Conservation (phyloP, 2,329 filamentous ascomycete species). For the Penicillium sp. region DNA sequence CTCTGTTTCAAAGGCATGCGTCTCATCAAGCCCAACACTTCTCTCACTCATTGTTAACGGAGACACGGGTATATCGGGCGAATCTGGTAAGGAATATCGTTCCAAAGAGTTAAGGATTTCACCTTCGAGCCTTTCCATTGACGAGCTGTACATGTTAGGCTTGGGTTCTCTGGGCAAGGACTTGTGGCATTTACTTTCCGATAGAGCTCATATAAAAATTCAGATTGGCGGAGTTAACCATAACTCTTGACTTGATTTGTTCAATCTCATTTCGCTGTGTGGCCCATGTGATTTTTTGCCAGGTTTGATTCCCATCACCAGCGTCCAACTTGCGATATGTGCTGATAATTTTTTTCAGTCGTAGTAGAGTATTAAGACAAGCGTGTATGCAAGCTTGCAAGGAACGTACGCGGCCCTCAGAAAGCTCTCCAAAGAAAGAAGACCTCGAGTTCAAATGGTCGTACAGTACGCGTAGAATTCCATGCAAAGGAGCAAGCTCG, state of each 20-base stretch:
- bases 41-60: not conserved
- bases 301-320: constrained; percentile 30
- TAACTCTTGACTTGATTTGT: constrained; percentile 35
- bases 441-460: constrained; percentile 32
- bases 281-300: constrained; percentile 36
- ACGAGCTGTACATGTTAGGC: constrained; percentile 26
- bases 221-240: constrained; percentile 36
- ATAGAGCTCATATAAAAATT: constrained; percentile 36
- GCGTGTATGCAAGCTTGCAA: constrained; percentile 31
- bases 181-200: constrained; percentile 28
- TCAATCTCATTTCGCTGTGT: constrained; percentile 33
- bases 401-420: constrained; percentile 27
- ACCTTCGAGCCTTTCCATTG: constrained; percentile 29
- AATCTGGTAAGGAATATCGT: constrained; percentile 20
- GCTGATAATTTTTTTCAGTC: constrained; percentile 28
- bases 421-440: constrained; percentile 30
- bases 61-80: not conserved
- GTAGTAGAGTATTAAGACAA: constrained; percentile 31
- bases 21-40: not conserved
- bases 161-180: not conserved
- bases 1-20: not conserved
- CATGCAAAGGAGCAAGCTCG: constrained; percentile 35
- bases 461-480: constrained; percentile 26
- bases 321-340: constrained; percentile 29
- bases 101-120: constrained; percentile 29